Conservation (phyloP, 176 grass and related monocot genomes). For the Themeda triandra region DNA sequence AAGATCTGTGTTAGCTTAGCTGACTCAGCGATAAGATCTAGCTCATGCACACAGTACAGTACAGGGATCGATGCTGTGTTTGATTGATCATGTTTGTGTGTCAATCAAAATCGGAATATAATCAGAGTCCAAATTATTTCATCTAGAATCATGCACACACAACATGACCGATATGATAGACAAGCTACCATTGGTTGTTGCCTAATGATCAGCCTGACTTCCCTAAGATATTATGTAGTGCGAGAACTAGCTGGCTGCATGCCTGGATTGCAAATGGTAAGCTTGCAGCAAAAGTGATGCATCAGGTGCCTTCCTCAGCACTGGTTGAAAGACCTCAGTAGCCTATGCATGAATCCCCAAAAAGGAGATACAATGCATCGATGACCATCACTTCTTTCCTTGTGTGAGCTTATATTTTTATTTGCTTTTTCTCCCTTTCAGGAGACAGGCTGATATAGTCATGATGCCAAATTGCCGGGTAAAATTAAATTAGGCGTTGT, state of each 20-base stretch:
- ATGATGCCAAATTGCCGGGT: background rate
- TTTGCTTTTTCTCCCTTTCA: background rate
- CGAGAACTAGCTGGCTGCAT: background rate
- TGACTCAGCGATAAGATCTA: background rate
- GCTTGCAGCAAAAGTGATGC: background rate
- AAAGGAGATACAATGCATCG: background rate
- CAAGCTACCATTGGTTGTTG: background rate
- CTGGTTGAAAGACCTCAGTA: background rate
- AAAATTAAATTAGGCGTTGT: background rate
- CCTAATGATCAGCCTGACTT: background rate
- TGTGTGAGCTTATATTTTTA: too few species aligned
- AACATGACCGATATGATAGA: background rate
- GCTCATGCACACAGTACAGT: background rate
- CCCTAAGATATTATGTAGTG: background rate
- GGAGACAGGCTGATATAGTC: background rate
- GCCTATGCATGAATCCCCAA: background rate
- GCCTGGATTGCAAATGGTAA: background rate
- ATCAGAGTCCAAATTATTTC: background rate
- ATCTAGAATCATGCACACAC: background rate
- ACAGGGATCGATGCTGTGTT: background rate
- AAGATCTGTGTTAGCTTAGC: background rate
- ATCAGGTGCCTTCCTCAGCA: constrained; percentile 13
- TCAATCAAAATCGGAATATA: background rate
- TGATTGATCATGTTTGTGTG: background rate
- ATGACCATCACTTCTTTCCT: background rate